Base-by-base conservation (phyloP, 148 eudicot genomes). In the Spergularia marina region DNA sequence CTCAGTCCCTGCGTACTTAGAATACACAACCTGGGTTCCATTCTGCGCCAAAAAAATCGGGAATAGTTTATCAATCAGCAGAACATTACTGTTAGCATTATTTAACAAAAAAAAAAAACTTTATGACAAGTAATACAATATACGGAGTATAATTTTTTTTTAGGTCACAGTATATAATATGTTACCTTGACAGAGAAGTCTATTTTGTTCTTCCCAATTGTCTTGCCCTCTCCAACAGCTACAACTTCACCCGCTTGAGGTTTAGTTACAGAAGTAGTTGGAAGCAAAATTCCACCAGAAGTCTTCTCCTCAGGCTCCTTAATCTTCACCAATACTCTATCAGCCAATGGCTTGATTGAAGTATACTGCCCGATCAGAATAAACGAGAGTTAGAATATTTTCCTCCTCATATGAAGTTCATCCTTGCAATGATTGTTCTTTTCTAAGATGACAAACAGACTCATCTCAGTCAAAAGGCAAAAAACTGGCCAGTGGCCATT, bases 1-100 rank as follows among this genome's bases (percentile, higher is more conserved):
- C 78, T 93, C 98, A 17, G 98, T 93, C 73, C 98, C 98, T 2
- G 96, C 92, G 74, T 89, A 93, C 84, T 91, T 93, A 57, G 98
- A 93, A 75, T 93, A 93, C 56, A 93, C 91, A 60, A 93, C 81
- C 71, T 88, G 84, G 73, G 85, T 62, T 47, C 98, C 98, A 70
- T 86, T 83, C 98, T 93, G 83, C 63, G 79, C 51, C 72, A 39
- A 78, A 17, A 44, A 23, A 15, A 20, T 30, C 15, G 12, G 11
- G 40, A 49, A 56, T 6, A 3, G 5, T 58, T 14, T 8, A 55
- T 44, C 65, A 61, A 56, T 12, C 16, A 55, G 55, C 47, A 2
- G 12, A 63, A 6, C 5, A 55, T 6, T 39, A 62, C 21, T 18
- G 12, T 59, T 14, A 62, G 39, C 20, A 12, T 7, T n/a, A 60